Evolutionary conservation across 169 alveolate species (phyloP), one percentile per base, ranked within the genome.

Genomic region (Plasmodium malariae): DNA sequence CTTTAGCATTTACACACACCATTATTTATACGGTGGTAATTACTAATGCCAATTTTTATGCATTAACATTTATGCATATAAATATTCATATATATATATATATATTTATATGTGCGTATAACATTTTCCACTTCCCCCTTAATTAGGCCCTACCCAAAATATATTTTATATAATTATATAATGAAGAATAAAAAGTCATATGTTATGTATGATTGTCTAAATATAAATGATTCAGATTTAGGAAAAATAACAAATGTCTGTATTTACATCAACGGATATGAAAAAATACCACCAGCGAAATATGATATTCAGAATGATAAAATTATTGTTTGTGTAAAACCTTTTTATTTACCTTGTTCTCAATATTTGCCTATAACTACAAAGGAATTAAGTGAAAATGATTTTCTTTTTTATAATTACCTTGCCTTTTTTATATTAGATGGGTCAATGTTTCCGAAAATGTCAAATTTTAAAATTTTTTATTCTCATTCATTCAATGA

Each of bases 121-220:
- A 9, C 28, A 12, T 14, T 30, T 30, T 28, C 28, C n/a, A 4
- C 32, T 32, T 17, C 30, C 17, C 28, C 7, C 34, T 83, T n/a
- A n/a, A n/a, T n/a, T 83, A 83, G 91, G 67, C 91, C 91, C 4
- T 83, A 67, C 36, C 91, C 91, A 21, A 67, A 67, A 36, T 83
- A 83, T 11, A 67, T 83, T 17, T 62, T 83, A 21, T 83, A 83
- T 49, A 83, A 83, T 37, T 83, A 83, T 45, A 83, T 83, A 11
- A 83, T 55, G 83, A 83, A 83, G 71, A 83, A 83, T n/a, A 70
- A 30, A 67, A 83, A 83, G 40, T 65, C 91, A 24, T 83, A 83
- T 45, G 72, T 67, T 45, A 83, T 83, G 91, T 83, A 26, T 70
- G 91, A 83, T 51, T 83, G 91, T 43, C 36, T 83, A 65, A 36